Evolutionary conservation across 176 grass and related monocot species (phyloP), one percentile per base, ranked within the genome.

Genomic region (Eleusine indica): DNA sequence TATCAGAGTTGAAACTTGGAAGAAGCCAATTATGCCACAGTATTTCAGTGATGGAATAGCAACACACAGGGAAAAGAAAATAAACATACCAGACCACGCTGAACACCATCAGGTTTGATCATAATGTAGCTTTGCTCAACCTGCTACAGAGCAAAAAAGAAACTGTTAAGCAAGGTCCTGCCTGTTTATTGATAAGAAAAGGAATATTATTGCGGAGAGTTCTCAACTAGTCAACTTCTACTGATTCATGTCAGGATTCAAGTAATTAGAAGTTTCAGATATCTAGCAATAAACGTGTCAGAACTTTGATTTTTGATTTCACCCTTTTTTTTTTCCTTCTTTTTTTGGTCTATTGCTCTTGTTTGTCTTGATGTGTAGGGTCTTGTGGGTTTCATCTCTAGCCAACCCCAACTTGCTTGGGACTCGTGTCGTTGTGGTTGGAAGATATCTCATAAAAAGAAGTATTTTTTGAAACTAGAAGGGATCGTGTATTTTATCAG

Each of bases 71-170:
- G 11, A 77, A 64, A 75, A 79, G 54, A 44, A 17, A 21, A 69
- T 70, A 51, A 0, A 21, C 14, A 25, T 92, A 99, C 96, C 87
- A 96, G 86, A 43, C 91, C 86, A 16, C 96, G 96, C 71, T 99
- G 96, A 69, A 99, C 93, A 37, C 93, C 96, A 66, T 99, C 96
- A 69, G 96, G 96, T 85, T 99, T 96, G 68, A 99, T 73, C 96
- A 99, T 99, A 83, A 98, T 99, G 68, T 99, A 99, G 70, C 80
- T 85, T 69, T 92, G 90, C 84, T 99, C 96, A 78, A 94, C 83
- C 60, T 81, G 81, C 42, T 94, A 57, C 74, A 82, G 37, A 69
- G 14, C 67, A 43, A 25, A 54, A 68, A 38, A 43, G 25, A 25
- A 65, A 17, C 43, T 70, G 41, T 85, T 75, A 54, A 66, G 47